A percentile compares a stretch with the other conserved stretches of the same genome.
These are phyloP conservation scores for Fistulina hepatica DNA, from an alignment of 1,284 basidiomycete species.

Conservation along the genomic window DNA sequence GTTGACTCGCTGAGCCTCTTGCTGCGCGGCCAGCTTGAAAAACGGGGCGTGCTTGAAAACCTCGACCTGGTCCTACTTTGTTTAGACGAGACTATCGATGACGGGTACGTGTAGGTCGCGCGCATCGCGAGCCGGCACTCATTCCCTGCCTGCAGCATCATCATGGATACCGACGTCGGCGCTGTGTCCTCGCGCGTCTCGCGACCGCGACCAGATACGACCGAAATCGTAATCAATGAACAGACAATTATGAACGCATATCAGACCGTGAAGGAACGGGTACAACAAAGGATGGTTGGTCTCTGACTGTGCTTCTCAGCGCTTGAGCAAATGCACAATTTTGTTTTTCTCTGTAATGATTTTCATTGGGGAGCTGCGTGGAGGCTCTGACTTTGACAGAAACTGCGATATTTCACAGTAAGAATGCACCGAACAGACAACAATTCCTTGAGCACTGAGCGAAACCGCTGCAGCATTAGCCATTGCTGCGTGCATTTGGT, in stretches of 20 bases:
- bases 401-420: no score
- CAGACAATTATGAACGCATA: slow-evolving; percentile 90
- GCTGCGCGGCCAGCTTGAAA: slow-evolving; percentile 89
- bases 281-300: no score
- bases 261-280: slow-evolving; percentile 72
- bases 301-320: no score
- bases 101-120: slow-evolving; percentile 61
- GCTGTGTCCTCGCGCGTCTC: slow-evolving; percentile 95
- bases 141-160: slow-evolving; percentile 61
- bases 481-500: no score
- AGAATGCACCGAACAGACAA: no score
- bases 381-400: no score
- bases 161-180: slow-evolving; percentile 92
- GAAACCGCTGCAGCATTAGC: no score
- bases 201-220: slow-evolving; percentile 84
- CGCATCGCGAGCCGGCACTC: background rate
- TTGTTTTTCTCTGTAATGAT: no score
- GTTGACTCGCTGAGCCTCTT: slow-evolving; percentile 81
- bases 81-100: slow-evolving; percentile 95
- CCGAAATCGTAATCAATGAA: slow-evolving; percentile 98
- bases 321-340: no score
- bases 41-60: slow-evolving; percentile 90
- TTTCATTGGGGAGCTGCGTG: no score
- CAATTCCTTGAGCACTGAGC: no score
- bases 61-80: slow-evolving; percentile 89